phyloP scores from a whole-genome alignment of 345 rosid species.

The Toxicodendron radicans region DNA sequence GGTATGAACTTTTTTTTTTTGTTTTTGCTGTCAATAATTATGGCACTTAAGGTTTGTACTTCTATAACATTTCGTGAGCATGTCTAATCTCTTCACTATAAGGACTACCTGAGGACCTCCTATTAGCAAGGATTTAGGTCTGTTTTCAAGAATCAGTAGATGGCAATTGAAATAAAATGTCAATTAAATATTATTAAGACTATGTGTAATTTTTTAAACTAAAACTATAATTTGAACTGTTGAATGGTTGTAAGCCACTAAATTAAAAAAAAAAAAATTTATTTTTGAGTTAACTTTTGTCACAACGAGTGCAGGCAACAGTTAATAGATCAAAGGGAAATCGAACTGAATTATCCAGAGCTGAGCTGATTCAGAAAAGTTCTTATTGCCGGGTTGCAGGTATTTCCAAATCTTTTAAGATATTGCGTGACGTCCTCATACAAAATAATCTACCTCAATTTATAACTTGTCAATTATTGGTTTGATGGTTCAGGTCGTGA shows the following conservation, averaged over 20 bases:
- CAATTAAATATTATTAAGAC: background rate
- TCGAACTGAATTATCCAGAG: constrained; percentile 69
- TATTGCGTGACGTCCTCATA: background rate
- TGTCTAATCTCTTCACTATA: no score
- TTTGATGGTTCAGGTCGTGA: constrained; percentile 59
- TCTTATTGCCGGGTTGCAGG: constrained; percentile 92
- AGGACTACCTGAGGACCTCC: background rate
- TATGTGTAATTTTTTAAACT: background rate
- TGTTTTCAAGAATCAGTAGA: background rate
- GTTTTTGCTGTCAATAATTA: background rate
- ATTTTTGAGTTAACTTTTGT: background rate
- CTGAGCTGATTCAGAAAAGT: constrained; percentile 84
- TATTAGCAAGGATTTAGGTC: background rate
- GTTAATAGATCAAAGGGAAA: constrained; percentile 92
- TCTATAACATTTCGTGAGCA: background rate
- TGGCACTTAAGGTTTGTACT: background rate
- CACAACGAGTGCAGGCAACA: constrained; percentile 50
- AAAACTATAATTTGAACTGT: background rate
- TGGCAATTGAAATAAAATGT: background rate
- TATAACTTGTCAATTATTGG: constrained; percentile 20
- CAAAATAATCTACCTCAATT: constrained; percentile 7
- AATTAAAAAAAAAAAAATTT: background rate
- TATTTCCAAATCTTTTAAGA: constrained; percentile 23
- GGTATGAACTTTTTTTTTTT: constrained; percentile 38
- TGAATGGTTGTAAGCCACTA: background rate